Conservation (phyloP, 2,329 filamentous ascomycete species). For the Diaporthe citri region DNA sequence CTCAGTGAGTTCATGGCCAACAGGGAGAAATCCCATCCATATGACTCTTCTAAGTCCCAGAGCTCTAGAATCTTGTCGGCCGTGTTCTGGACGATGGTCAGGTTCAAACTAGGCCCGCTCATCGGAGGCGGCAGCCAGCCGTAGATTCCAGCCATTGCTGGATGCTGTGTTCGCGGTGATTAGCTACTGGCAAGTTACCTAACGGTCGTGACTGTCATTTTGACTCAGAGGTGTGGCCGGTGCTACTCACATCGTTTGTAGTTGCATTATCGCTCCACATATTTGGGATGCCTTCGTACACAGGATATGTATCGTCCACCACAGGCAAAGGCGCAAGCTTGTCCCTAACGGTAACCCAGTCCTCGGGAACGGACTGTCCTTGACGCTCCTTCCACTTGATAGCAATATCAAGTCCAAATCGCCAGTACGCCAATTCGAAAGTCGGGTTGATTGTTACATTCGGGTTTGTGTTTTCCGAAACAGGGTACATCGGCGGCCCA, state of each 20-base stretch:
- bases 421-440: constrained; percentile 73
- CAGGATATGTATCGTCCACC: constrained; percentile 62
- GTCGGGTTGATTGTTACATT: constrained; percentile 69
- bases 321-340: constrained; percentile 67
- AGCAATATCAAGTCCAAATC: constrained; percentile 69
- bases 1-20: constrained; percentile 59
- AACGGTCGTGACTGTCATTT: not conserved
- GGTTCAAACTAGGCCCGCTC: constrained; percentile 51
- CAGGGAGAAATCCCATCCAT: constrained; percentile 60
- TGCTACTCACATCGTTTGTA: constrained; percentile 49
- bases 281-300: constrained; percentile 63
- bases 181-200: not conserved
- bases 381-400: constrained; percentile 64
- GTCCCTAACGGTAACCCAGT: constrained; percentile 62
- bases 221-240: not conserved
- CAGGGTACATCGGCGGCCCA: constrained; percentile 59
- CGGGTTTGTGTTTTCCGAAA: constrained; percentile 69
- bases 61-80: constrained; percentile 53
- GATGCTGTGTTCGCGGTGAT: constrained; percentile 45
- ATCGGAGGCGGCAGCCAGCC: constrained; percentile 56
- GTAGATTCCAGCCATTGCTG: constrained; percentile 57
- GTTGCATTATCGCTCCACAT: constrained; percentile 58
- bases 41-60: constrained; percentile 56
- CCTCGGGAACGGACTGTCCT: constrained; percentile 54
- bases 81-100: constrained; percentile 52